Evolutionary conservation across 2,329 filamentous ascomycete genomes (phyloP).

Genomic region (Ilyonectria destructans): DNA sequence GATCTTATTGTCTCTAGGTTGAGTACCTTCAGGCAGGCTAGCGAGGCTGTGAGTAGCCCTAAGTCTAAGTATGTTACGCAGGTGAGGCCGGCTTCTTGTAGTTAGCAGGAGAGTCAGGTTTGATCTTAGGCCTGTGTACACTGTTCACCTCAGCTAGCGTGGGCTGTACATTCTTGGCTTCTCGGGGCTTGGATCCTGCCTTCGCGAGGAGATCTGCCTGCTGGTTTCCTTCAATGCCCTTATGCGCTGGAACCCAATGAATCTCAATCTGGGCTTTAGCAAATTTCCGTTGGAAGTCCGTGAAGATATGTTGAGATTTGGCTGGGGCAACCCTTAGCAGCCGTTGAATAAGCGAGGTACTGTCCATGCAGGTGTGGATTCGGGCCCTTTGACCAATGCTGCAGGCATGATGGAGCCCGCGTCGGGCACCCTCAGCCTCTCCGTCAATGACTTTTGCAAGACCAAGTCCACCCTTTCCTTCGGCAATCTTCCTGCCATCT

Average conservation of each 20-base stretch:
- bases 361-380: constrained; percentile 12
- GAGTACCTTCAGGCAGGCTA: too few species aligned
- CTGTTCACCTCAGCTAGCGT: too few species aligned
- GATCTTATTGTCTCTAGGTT: too few species aligned
- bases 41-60: too few species aligned
- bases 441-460: too few species aligned
- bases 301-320: constrained; percentile 10
- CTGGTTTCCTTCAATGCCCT: constrained; percentile 15
- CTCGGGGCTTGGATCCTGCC: not conserved
- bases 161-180: not conserved
- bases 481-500: too few species aligned
- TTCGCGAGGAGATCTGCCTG: constrained; percentile 7
- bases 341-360: constrained; percentile 7
- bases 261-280: not conserved
- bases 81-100: too few species aligned
- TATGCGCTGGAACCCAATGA: constrained; percentile 10
- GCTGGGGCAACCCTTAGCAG: not conserved
- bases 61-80: too few species aligned
- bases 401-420: not conserved
- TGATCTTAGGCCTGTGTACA: too few species aligned
- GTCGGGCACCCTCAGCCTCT: too few species aligned
- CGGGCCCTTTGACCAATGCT: not conserved
- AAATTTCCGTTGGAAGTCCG: constrained; percentile 10
- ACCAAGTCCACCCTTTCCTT: too few species aligned
- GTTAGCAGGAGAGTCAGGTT: too few species aligned